Evolutionary conservation across 148 eudicot species (phyloP).

Genomic region (Dysphania ambrosioides): DNA sequence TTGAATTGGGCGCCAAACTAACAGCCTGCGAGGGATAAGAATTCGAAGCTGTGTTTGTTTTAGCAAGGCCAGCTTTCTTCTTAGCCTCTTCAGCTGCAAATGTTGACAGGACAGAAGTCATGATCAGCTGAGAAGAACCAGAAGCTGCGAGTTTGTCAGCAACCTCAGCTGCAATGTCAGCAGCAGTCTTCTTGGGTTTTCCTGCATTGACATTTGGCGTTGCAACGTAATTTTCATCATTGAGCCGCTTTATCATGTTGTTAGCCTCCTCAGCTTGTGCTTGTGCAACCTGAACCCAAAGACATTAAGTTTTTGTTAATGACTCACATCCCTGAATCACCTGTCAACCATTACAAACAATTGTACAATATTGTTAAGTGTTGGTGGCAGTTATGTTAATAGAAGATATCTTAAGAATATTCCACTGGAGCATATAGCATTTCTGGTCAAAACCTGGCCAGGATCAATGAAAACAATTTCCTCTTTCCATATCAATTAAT

Average conservation of each 20-base stretch:
- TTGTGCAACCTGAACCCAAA: slow-evolving; percentile 63
- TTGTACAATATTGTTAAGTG: not conserved
- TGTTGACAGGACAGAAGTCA: slow-evolving; percentile 87
- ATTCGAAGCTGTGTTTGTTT: slow-evolving; percentile 37
- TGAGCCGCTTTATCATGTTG: slow-evolving; percentile 58
- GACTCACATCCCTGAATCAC: not conserved
- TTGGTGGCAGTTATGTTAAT: not conserved
- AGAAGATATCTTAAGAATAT: not conserved
- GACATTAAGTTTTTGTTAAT: not conserved
- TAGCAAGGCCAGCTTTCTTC: slow-evolving; percentile 54
- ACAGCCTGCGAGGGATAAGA: slow-evolving; percentile 31
- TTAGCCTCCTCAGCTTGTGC: slow-evolving; percentile 71
- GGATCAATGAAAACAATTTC: not conserved
- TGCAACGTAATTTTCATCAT: slow-evolving; percentile 57
- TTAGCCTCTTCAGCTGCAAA: slow-evolving; percentile 93
- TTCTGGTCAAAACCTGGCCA: not conserved
- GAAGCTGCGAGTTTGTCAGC: slow-evolving; percentile 94
- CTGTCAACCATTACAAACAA: not conserved
- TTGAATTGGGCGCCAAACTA: slow-evolving; percentile 30
- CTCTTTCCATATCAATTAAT: not conserved
- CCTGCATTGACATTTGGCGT: slow-evolving; percentile 34
- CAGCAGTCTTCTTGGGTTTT: slow-evolving; percentile 60
- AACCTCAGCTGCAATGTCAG: slow-evolving; percentile 92
- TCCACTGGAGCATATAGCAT: not conserved
- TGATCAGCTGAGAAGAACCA: slow-evolving; percentile 79